Evolutionary conservation across 2,329 filamentous ascomycete species (phyloP).

Genomic region (Sporothrix dimorphospora): DNA sequence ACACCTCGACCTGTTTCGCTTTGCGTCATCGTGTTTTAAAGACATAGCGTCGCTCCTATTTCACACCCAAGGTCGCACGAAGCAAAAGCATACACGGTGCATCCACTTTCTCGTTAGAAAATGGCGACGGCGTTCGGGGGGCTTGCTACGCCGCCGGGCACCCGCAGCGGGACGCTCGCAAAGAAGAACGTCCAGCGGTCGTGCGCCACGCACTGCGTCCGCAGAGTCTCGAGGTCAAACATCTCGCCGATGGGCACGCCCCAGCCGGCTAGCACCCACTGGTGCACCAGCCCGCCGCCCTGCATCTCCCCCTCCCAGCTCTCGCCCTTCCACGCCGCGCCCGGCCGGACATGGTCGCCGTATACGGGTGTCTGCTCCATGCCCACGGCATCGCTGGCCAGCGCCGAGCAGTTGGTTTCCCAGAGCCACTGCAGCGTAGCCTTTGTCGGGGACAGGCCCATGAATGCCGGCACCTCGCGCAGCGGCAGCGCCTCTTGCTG

Average conservation of each 20-base stretch:
- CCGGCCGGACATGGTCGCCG: slow-evolving; percentile 28
- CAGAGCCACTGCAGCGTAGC: slow-evolving; percentile 50
- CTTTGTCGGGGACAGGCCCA: slow-evolving; percentile 46
- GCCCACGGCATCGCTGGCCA: slow-evolving; percentile 49
- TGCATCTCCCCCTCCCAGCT: slow-evolving; percentile 35
- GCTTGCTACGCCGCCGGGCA: slow-evolving; percentile 44
- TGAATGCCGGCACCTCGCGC: slow-evolving; percentile 15
- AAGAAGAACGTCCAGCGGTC: slow-evolving; percentile 48
- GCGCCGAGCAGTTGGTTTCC: slow-evolving; percentile 49
- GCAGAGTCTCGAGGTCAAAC: slow-evolving; percentile 49
- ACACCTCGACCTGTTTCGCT: neutral
- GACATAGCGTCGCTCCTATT: neutral
- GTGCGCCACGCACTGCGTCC: slow-evolving; percentile 40
- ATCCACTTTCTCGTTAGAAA: slow-evolving; percentile 36
- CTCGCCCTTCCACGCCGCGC: slow-evolving; percentile 27
- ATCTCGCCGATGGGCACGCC: slow-evolving; percentile 55
- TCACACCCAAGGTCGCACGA: neutral
- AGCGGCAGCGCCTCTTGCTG: slow-evolving; percentile 36
- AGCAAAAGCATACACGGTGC: neutral
- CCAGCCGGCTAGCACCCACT: slow-evolving; percentile 54
- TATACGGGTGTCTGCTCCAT: slow-evolving; percentile 48
- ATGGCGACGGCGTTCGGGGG: slow-evolving; percentile 46
- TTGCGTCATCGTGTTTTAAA: neutral
- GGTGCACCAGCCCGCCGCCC: slow-evolving; percentile 38
- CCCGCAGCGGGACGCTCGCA: slow-evolving; percentile 44